Percentiles rank a stretch among this genome's conserved stretches.
Conservation (phyloP, 73 alveolate genomes). For the Halteria grandinella region DNA sequence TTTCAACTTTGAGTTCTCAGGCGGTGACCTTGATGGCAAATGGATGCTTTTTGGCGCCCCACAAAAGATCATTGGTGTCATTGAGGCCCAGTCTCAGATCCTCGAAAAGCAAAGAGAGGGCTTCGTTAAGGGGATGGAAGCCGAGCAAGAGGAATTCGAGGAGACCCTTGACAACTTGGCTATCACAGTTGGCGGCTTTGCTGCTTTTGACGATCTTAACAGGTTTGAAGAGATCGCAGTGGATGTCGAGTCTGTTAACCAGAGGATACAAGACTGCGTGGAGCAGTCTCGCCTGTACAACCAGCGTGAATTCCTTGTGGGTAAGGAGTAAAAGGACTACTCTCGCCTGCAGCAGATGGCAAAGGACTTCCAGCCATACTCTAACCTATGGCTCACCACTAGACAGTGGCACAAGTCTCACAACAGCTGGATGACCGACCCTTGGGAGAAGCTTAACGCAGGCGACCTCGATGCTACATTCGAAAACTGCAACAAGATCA, state of each 20-base stretch:
- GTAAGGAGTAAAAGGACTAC: slow-evolving; percentile 94
- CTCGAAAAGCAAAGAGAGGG: slow-evolving; percentile 94
- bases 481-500: slow-evolving; percentile 76
- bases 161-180: slow-evolving; percentile 91
- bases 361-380: slow-evolving; percentile 87
- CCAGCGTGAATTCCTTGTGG: slow-evolving; percentile 93
- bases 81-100: slow-evolving; percentile 84
- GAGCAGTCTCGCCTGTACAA: slow-evolving; percentile 92
- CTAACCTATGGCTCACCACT: slow-evolving; percentile 89
- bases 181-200: slow-evolving; percentile 92
- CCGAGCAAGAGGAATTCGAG: slow-evolving; percentile 92
- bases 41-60: slow-evolving; percentile 97
- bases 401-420: slow-evolving; percentile 80
- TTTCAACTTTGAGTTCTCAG: slow-evolving; percentile 90
- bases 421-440: slow-evolving; percentile 82
- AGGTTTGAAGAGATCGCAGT: slow-evolving; percentile 89
- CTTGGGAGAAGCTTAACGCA: slow-evolving; percentile 88
- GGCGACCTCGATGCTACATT: slow-evolving; percentile 82
- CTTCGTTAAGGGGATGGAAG: slow-evolving; percentile 90
- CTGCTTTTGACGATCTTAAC: slow-evolving; percentile 88
- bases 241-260: slow-evolving; percentile 87
- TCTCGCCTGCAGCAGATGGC: slow-evolving; percentile 87
- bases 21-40: slow-evolving; percentile 90
- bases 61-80: slow-evolving; percentile 84
- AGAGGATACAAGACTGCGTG: slow-evolving; percentile 88